Evolutionary conservation across 2,329 filamentous ascomycete species (phyloP).

Genomic region (Fusarium setosum): DNA sequence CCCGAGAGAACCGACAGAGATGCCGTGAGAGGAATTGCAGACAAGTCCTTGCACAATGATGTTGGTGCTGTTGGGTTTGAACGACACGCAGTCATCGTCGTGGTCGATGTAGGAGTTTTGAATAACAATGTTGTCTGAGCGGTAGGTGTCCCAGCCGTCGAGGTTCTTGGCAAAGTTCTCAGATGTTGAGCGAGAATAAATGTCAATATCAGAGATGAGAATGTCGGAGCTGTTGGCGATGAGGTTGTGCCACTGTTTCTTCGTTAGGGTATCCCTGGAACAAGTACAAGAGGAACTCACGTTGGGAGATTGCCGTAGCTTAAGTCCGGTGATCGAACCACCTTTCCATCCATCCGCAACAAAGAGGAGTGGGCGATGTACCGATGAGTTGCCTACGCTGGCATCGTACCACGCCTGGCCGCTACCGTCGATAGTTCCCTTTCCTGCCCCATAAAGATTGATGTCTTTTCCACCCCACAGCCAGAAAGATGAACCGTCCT

Average conservation of each 20-base stretch:
- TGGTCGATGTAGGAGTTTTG: constrained; percentile 68
- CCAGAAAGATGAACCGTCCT: constrained; percentile 63
- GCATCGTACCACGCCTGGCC: constrained; percentile 73
- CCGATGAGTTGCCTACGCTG: constrained; percentile 57
- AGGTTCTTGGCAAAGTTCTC: constrained; percentile 69
- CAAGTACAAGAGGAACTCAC: not conserved
- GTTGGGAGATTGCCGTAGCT: constrained; percentile 65
- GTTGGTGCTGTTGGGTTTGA: constrained; percentile 78
- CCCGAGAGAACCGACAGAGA: constrained; percentile 76
- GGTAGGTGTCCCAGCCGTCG: constrained; percentile 73
- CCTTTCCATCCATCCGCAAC: constrained; percentile 70
- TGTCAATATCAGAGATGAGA: constrained; percentile 71
- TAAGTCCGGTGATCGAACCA: constrained; percentile 68
- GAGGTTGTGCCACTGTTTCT: constrained; percentile 57
- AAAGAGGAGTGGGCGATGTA: constrained; percentile 70
- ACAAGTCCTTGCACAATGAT: constrained; percentile 73
- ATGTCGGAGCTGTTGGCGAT: constrained; percentile 74
- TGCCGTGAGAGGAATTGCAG: constrained; percentile 77
- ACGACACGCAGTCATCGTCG: constrained; percentile 71
- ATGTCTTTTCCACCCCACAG: constrained; percentile 50
- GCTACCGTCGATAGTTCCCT: constrained; percentile 65
- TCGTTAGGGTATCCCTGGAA: not conserved
- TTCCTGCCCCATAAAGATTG: constrained; percentile 70
- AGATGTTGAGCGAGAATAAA: constrained; percentile 65
- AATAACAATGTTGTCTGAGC: constrained; percentile 71